Conservation (phyloP, 805 yeast genomes). For the Zygosaccharomyces lentus region DNA sequence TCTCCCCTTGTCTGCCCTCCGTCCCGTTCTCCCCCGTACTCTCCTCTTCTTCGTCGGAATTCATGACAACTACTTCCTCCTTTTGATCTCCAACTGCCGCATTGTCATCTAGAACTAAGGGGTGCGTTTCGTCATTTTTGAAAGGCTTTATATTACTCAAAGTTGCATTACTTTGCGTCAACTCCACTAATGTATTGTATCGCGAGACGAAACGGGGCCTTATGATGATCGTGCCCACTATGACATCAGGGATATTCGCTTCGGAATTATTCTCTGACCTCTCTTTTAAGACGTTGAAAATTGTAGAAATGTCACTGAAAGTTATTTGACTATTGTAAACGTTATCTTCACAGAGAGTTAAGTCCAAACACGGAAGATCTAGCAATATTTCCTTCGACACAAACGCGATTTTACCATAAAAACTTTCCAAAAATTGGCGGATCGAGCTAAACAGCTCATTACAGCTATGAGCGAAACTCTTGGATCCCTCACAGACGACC, state of each 20-base stretch:
- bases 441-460: constrained; percentile 21
- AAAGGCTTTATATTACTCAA: constrained; percentile 30
- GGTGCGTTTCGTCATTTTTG: constrained; percentile 32
- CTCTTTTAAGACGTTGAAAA: constrained; percentile 28
- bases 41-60: constrained; percentile 23
- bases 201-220: constrained; percentile 34
- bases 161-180: constrained; percentile 33
- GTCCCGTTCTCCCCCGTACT: neutral
- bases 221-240: constrained; percentile 19
- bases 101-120: constrained; percentile 32
- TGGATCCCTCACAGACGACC: constrained; percentile 21
- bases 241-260: constrained; percentile 17
- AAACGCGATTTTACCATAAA: constrained; percentile 23
- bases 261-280: constrained; percentile 26
- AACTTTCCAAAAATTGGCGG: constrained; percentile 25
- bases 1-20: constrained; percentile 2
- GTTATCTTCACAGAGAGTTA: constrained; percentile 34
- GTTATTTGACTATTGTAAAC: constrained; percentile 31
- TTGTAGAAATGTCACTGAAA: constrained; percentile 31
- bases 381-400: constrained; percentile 29
- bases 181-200: constrained; percentile 34
- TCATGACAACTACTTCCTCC: constrained; percentile 23
- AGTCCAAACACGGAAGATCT: constrained; percentile 28
- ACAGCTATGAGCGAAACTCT: constrained; percentile 17
- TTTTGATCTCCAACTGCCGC: constrained; percentile 4